These are phyloP conservation scores for Cordia subcordata DNA, from an alignment of 257 asterid genomes.

Conservation along the genomic window DNA sequence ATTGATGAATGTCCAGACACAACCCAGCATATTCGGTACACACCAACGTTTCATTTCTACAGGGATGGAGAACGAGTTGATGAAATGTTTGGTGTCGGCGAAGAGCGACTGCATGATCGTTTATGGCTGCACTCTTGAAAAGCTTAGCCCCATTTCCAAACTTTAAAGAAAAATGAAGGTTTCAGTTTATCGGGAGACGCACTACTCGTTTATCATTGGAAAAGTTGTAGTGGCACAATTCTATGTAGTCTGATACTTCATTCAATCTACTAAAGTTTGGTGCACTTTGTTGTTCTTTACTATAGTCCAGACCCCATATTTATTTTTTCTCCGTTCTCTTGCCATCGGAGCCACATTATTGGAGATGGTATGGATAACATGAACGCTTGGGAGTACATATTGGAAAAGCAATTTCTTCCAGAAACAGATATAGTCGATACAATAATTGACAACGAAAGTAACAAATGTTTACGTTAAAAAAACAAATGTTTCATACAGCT, in stretches of 20 bases:
- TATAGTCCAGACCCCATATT: too few relatives aligned
- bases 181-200: background rate
- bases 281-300: too few relatives aligned
- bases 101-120: constrained; percentile 81
- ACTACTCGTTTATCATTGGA: background rate
- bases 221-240: background rate
- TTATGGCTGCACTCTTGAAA: constrained; percentile 80
- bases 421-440: background rate
- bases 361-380: background rate
- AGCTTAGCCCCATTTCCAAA: too few relatives aligned
- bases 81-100: constrained; percentile 93
- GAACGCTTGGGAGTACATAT: background rate
- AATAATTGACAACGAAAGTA: too few relatives aligned
- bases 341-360: background rate
- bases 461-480: too few relatives aligned
- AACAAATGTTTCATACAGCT: background rate
- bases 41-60: constrained; percentile 83
- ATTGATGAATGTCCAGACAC: constrained; percentile 94
- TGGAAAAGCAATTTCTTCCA: background rate
- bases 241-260: background rate
- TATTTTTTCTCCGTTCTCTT: background rate
- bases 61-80: constrained; percentile 87
- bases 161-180: background rate
- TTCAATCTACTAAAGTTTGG: too few relatives aligned
- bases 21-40: constrained; percentile 72